Conservation (phyloP, 192 early-diverging fungal genomes). For the Dispira simplex region DNA sequence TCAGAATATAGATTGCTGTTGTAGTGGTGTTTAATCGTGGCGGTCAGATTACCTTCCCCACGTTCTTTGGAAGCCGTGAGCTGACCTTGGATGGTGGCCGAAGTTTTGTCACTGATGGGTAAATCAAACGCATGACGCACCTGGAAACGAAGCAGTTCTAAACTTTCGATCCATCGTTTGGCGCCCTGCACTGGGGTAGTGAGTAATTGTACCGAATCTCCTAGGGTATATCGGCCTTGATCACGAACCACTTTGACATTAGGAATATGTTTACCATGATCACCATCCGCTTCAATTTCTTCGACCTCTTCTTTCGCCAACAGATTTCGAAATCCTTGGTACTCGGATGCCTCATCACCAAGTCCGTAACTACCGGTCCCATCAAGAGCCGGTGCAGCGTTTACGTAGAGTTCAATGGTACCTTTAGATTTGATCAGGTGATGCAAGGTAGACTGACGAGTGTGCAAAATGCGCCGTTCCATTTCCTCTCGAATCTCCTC, state of each 20-base stretch:
- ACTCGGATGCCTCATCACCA: not conserved
- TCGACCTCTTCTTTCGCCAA: not conserved
- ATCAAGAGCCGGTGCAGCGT: not conserved
- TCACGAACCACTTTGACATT: not conserved
- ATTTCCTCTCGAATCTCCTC: slow-evolving; percentile 53
- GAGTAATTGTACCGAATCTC: not conserved
- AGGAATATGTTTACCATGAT: no score
- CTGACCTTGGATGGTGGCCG: not conserved
- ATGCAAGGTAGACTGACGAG: slow-evolving; percentile 45
- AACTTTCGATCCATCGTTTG: not conserved
- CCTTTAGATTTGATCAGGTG: slow-evolving; percentile 43
- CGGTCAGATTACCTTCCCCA: not conserved
- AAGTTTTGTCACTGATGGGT: not conserved
- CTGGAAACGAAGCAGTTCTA: not conserved
- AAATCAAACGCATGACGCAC: not conserved
- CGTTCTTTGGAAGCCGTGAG: not conserved
- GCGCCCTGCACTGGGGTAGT: not conserved
- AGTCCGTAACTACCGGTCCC: not conserved
- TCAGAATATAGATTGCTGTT: slow-evolving; percentile 3
- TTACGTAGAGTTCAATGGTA: slow-evolving; percentile 11
- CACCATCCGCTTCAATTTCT: not conserved
- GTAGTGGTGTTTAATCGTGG: slow-evolving; percentile 1
- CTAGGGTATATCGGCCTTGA: not conserved
- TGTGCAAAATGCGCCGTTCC: slow-evolving; percentile 39
- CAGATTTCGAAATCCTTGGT: not conserved